A percentile compares a stretch with the other conserved stretches of the same genome.
Conservation (phyloP, 2,329 filamentous ascomycete species). For the Phialophora macrospora region DNA sequence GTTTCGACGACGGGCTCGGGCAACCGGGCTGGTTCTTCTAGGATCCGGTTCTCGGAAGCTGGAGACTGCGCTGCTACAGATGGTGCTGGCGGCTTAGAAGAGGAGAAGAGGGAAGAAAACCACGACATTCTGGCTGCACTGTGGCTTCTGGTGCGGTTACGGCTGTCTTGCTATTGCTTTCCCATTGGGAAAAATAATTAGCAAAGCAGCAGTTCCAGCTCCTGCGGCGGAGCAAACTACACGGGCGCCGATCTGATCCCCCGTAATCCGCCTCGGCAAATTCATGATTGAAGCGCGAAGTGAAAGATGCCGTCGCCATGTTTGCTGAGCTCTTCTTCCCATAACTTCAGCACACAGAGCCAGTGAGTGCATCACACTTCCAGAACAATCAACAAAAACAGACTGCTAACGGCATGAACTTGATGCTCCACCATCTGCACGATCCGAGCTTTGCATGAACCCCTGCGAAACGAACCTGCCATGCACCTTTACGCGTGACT, state of each 20-base stretch:
- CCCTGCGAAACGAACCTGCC: neutral
- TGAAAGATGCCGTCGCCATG: too few relatives aligned
- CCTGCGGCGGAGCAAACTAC: neutral
- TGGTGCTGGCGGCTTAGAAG: constrained; percentile 23
- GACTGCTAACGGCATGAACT: neutral
- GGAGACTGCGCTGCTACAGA: constrained; percentile 8
- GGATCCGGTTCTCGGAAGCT: constrained; percentile 28
- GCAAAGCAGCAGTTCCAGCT: neutral
- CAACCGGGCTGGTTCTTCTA: constrained; percentile 27
- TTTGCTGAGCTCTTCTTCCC: too few relatives aligned
- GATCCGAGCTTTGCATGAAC: neutral
- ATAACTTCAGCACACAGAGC: too few relatives aligned
- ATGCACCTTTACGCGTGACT: neutral
- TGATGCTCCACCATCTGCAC: neutral
- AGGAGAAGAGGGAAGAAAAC: constrained; percentile 36
- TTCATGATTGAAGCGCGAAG: too few relatives aligned
- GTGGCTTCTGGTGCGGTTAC: neutral
- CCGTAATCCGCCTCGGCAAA: neutral
- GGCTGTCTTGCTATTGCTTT: neutral
- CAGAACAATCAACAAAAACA: too few relatives aligned
- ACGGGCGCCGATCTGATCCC: neutral
- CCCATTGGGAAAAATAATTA: neutral
- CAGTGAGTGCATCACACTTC: neutral
- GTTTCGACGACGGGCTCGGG: constrained; percentile 12
- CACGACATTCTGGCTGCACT: constrained; percentile 34